Evolutionary conservation across 2,329 filamentous ascomycete species (phyloP).

Genomic region (Macroventuria anomochaeta): DNA sequence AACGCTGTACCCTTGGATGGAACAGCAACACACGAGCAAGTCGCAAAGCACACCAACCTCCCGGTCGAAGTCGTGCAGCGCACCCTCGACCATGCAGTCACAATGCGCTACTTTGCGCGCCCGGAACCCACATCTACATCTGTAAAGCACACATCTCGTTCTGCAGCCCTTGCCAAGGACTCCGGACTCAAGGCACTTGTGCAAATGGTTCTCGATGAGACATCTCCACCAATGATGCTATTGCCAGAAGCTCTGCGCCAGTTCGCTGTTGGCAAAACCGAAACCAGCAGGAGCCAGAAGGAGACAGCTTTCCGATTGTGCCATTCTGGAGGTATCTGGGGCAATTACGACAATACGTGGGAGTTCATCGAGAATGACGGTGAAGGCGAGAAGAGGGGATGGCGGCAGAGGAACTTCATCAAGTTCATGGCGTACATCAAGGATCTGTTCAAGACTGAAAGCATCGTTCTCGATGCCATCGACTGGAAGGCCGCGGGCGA

Average conservation of each 20-base stretch:
- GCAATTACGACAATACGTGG: conserved; percentile 33
- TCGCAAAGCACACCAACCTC: conserved; percentile 36
- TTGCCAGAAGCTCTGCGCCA: conserved; percentile 37
- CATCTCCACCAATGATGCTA: conserved; percentile 37
- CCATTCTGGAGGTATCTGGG: conserved; percentile 36
- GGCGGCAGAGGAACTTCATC: conserved; percentile 39
- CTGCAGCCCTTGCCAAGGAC: conserved; percentile 36
- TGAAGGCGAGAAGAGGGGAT: conserved; percentile 38
- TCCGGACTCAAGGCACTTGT: conserved; percentile 36
- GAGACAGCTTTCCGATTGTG: conserved; percentile 41
- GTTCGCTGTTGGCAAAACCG: conserved; percentile 33
- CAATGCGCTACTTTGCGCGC: conserved; percentile 46
- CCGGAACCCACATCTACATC: conserved; percentile 13
- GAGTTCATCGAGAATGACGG: conserved; percentile 44
- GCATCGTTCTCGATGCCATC: conserved; percentile 31
- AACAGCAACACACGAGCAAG: conserved; percentile 48
- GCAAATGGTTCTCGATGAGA: conserved; percentile 33
- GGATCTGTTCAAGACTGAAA: conserved; percentile 40
- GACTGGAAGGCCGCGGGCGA: conserved; percentile 38
- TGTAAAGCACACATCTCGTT: conserved; percentile 39
- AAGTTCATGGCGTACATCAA: conserved; percentile 46
- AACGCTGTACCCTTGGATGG: conserved; percentile 57
- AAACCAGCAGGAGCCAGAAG: conserved; percentile 30
- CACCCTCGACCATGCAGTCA: conserved; percentile 45
- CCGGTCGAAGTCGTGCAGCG: conserved; percentile 39